Conservation (phyloP, 441 rosid genomes). For the Omphalea diandra region DNA sequence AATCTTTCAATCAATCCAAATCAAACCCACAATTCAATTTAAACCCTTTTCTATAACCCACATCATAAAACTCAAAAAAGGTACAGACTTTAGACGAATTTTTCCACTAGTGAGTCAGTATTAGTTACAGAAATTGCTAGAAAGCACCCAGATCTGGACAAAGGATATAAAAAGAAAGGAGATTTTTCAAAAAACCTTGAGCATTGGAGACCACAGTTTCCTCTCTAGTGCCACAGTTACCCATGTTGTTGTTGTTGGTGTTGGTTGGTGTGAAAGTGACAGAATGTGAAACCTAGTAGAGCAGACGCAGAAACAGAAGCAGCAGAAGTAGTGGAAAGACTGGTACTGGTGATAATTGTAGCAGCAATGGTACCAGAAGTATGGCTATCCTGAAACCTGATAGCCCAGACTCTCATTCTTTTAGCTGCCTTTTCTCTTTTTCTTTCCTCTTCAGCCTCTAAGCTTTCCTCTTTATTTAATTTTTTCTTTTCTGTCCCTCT, state of each 20-base stretch:
- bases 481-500: background rate
- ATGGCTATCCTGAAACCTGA: conserved; percentile 18
- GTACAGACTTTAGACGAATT: background rate
- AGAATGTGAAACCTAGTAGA: conserved; percentile 2
- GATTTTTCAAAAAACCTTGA: conserved; percentile 70
- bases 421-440: background rate
- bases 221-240: conserved; percentile 96
- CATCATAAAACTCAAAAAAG: background rate
- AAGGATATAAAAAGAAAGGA: background rate
- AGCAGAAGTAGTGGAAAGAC: conserved; percentile 1
- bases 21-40: conserved; percentile 18
- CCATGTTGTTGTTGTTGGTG: no score
- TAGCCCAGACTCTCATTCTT: conserved; percentile 43
- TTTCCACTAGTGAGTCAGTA: background rate
- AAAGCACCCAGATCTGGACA: conserved; percentile 4
- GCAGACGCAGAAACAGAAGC: no score
- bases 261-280: conserved; percentile 15
- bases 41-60: background rate
- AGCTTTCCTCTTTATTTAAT: background rate
- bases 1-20: background rate
- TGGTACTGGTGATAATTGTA: background rate
- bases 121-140: background rate
- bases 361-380: background rate
- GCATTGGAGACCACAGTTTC: conserved; percentile 82
- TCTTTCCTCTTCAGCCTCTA: background rate